Conservation (phyloP, 345 rosid genomes). For the Salix purpurea region DNA sequence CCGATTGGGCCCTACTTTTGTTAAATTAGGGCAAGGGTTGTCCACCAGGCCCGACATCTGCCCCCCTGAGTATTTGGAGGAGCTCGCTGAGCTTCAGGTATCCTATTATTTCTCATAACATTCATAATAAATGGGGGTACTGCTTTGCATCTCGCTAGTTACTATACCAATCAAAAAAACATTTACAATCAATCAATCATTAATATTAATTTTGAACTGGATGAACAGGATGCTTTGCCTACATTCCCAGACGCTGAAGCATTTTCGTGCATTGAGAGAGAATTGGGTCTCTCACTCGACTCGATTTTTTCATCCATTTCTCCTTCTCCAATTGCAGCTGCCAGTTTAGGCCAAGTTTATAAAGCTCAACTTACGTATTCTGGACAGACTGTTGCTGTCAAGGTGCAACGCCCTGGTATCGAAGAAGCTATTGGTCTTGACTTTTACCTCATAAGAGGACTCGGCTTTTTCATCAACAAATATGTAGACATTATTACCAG, state of each 20-base stretch:
- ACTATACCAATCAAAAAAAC: no score
- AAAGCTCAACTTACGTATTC: constrained; percentile 81
- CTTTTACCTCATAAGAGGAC: constrained; percentile 78
- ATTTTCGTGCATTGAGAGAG: constrained; percentile 80
- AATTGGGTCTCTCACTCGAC: constrained; percentile 69
- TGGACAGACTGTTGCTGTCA: constrained; percentile 79
- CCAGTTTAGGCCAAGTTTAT: constrained; percentile 96
- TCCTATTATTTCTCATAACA: not conserved
- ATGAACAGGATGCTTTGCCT: constrained; percentile 81
- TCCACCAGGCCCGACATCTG: constrained; percentile 95
- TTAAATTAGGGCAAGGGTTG: constrained; percentile 93
- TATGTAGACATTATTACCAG: constrained; percentile 71
- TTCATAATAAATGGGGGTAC: no score
- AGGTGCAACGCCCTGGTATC: constrained; percentile 91
- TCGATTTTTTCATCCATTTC: constrained; percentile 66
- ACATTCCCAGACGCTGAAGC: constrained; percentile 96
- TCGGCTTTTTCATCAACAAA: constrained; percentile 68
- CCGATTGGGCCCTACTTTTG: constrained; percentile 88
- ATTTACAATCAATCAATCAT: no score
- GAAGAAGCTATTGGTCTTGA: constrained; percentile 91
- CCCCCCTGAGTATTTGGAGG: constrained; percentile 90
- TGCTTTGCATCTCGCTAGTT: no score
- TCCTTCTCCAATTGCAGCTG: constrained; percentile 87
- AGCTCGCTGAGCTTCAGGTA: constrained; percentile 92
- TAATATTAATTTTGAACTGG: not conserved